Percentiles rank a stretch among this genome's conserved stretches.
Evolutionary conservation across 179 eudicot species (phyloP).

Genomic region (Monotropa hypopitys): DNA sequence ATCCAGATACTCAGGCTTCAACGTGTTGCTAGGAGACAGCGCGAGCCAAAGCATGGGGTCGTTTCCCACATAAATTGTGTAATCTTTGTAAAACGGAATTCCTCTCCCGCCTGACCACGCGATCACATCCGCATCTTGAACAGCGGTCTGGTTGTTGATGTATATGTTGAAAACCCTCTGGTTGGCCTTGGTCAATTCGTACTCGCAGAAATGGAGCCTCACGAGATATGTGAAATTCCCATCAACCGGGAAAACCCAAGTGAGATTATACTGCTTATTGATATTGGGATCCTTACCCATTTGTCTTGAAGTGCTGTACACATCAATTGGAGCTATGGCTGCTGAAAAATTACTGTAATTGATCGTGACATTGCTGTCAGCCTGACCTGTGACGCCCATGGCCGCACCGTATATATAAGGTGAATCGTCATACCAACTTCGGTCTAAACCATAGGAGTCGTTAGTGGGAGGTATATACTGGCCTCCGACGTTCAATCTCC

Average conservation of each 20-base stretch:
- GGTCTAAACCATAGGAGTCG: conserved; percentile 43
- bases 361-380: conserved; percentile 24
- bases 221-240: conserved; percentile 46
- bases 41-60: conserved; percentile 23
- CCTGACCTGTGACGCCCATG: conserved; percentile 33
- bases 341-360: conserved; percentile 23
- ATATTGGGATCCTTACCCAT: conserved; percentile 62
- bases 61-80: conserved; percentile 17
- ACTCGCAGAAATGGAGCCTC: conserved; percentile 45
- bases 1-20: conserved; percentile 18
- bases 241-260: conserved; percentile 65
- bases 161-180: conserved; percentile 32
- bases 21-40: conserved; percentile 10
- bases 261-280: conserved; percentile 45
- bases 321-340: conserved; percentile 51
- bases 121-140: conserved; percentile 20
- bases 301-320: conserved; percentile 50
- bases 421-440: conserved; percentile 87
- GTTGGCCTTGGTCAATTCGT: conserved; percentile 14
- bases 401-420: conserved; percentile 49
- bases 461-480: conserved; percentile 45
- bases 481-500: conserved; percentile 69
- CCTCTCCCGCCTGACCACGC: conserved; percentile 14
- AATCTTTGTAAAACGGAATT: conserved; percentile 27
- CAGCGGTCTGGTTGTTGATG: conserved; percentile 36